These are phyloP conservation scores for Sequoia sempervirens DNA, from an alignment of 75 land plant genomes.

Conservation along the genomic window DNA sequence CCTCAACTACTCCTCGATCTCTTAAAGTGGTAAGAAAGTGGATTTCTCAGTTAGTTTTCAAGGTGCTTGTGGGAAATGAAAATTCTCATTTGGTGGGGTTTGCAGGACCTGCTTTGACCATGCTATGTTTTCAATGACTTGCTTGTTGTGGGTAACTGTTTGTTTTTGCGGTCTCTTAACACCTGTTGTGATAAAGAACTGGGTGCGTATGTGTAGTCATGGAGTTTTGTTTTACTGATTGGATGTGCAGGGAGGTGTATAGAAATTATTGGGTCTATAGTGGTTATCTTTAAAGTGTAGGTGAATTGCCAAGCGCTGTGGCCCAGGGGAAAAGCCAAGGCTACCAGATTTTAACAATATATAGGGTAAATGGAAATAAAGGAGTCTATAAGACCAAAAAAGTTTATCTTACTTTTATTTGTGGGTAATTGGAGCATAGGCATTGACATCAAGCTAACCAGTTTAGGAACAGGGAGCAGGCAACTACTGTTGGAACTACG, in stretches of 20 bases:
- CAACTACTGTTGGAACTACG: not conserved
- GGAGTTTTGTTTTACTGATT: not conserved
- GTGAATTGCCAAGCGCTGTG: not conserved
- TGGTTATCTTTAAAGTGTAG: not conserved
- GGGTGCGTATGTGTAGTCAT: not conserved
- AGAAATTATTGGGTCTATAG: not conserved
- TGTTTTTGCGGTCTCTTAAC: not conserved
- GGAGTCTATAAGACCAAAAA: not conserved
- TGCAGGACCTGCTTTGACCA: not conserved
- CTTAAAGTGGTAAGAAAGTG: not conserved
- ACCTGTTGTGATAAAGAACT: not conserved
- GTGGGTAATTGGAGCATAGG: too few species aligned
- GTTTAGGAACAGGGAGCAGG: too few species aligned
- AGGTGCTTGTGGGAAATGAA: not conserved
- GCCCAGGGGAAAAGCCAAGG: not conserved
- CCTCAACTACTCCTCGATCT: not conserved
- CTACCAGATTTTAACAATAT: not conserved
- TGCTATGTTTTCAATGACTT: not conserved
- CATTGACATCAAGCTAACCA: too few species aligned
- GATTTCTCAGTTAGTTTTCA: not conserved
- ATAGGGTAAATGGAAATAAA: not conserved
- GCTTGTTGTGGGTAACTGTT: not conserved
- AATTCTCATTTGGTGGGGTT: not conserved
- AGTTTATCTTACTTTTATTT: too few species aligned
- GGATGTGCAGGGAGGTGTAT: not conserved